Conservation (phyloP, 441 rosid genomes). For the Erodium texanum region DNA sequence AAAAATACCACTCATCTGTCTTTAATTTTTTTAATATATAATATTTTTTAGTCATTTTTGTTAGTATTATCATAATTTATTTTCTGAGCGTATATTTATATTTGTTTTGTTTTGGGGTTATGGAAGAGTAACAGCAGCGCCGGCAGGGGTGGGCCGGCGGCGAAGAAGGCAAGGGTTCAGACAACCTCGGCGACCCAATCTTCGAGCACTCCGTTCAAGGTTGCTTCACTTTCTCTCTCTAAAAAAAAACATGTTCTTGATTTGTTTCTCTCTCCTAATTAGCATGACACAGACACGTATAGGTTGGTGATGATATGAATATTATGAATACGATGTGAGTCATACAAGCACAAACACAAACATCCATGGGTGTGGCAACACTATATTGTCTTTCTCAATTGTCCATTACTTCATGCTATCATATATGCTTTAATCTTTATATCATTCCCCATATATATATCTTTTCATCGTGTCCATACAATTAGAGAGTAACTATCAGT, state of each 20-base stretch:
- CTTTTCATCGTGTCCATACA: slow-evolving; percentile 20
- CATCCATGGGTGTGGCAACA: slow-evolving; percentile 17
- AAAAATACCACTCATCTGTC: no score
- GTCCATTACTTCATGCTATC: slow-evolving; percentile 42
- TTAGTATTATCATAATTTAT: not conserved
- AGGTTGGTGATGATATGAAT: slow-evolving; percentile 12
- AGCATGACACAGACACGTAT: slow-evolving; percentile 21
- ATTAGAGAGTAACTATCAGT: no score
- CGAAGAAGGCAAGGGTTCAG: slow-evolving; percentile 87
- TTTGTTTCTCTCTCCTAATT: slow-evolving; percentile 18
- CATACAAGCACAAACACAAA: slow-evolving; percentile 26
- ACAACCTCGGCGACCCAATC: slow-evolving; percentile 60
- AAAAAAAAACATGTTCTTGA: no score
- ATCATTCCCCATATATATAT: slow-evolving; percentile 27
- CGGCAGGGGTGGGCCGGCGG: slow-evolving; percentile 55
- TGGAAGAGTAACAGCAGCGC: slow-evolving; percentile 60
- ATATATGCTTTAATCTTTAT: not conserved
- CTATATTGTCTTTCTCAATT: slow-evolving; percentile 51
- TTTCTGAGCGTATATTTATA: not conserved
- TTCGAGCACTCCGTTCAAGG: slow-evolving; percentile 49
- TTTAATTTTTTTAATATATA: no score
- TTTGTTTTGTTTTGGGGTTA: slow-evolving; percentile 8
- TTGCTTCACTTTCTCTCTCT: slow-evolving; percentile 14
- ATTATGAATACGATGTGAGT: slow-evolving; percentile 14
- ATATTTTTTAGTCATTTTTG: not conserved